phyloP scores from a whole-genome alignment of 2,329 filamentous ascomycete species.

The Beauveria brongniartii region DNA sequence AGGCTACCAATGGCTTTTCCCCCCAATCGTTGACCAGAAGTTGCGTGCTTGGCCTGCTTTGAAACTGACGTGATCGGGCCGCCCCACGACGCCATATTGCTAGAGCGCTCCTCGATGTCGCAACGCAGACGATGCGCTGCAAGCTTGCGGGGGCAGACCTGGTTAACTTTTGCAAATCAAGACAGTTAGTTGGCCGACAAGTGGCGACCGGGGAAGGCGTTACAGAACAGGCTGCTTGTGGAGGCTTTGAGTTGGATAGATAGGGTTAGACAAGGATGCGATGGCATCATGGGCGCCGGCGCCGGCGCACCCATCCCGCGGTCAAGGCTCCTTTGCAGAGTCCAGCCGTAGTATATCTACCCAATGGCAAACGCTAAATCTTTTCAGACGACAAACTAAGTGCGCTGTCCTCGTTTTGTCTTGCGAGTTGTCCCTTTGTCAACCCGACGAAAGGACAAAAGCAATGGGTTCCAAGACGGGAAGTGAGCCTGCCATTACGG shows the following conservation, averaged over 20 bases:
- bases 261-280: not conserved
- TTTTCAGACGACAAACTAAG: not conserved
- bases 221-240: not conserved
- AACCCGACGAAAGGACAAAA: not conserved
- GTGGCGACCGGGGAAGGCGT: too few species aligned
- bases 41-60: constrained; percentile 7
- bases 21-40: not conserved
- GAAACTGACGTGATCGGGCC: constrained; percentile 8
- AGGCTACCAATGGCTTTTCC: not conserved
- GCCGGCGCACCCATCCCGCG: not conserved
- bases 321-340: not conserved
- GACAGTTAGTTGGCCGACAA: not conserved
- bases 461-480: not conserved
- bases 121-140: not conserved
- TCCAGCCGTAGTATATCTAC: not conserved
- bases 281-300: constrained; percentile 4
- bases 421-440: too few species aligned
- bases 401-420: too few species aligned
- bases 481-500: not conserved
- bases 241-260: not conserved
- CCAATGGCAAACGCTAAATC: too few species aligned
- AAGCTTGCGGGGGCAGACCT: not conserved
- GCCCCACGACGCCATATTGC: constrained; percentile 10
- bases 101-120: not conserved
- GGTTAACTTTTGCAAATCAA: not conserved